phyloP scores from a whole-genome alignment of 2,329 filamentous ascomycete species.

The Karstenula rhodostoma region DNA sequence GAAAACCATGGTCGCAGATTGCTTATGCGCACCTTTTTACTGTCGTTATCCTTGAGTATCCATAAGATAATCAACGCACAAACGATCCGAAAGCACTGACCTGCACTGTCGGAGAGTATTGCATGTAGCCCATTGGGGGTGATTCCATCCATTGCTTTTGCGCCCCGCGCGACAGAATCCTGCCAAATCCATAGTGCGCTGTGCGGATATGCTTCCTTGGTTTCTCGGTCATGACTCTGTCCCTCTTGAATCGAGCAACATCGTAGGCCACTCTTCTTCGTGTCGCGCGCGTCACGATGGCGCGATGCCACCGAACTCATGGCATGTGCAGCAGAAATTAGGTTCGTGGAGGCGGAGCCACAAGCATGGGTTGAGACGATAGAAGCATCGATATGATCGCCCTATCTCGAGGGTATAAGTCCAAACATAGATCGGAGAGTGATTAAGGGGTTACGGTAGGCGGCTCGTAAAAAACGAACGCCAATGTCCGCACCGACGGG shows the following conservation, averaged over 20 bases:
- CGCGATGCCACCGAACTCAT: conserved; percentile 4
- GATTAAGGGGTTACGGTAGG: conserved; percentile 15
- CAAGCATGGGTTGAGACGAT: background rate
- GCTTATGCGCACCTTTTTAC: no score
- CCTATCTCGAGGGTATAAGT: background rate
- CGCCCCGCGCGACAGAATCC: background rate
- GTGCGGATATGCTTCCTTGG: background rate
- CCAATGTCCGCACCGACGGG: conserved; percentile 9
- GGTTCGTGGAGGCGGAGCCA: conserved; percentile 6
- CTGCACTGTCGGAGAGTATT: no score
- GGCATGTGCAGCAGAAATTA: conserved; percentile 5
- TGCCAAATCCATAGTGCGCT: background rate
- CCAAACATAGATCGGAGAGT: conserved; percentile 7
- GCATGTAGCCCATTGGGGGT: no score
- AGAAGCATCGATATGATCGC: conserved; percentile 9
- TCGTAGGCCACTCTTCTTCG: background rate
- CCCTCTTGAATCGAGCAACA: background rate
- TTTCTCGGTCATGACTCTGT: background rate
- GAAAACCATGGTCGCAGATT: no score
- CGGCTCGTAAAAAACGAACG: conserved; percentile 10
- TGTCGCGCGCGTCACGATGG: background rate
- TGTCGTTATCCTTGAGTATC: no score
- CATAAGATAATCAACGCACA: no score
- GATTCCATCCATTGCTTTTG: background rate
- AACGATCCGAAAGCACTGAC: no score